phyloP scores from a whole-genome alignment of 2,329 filamentous ascomycete genomes.

The Zasmidium angulare region DNA sequence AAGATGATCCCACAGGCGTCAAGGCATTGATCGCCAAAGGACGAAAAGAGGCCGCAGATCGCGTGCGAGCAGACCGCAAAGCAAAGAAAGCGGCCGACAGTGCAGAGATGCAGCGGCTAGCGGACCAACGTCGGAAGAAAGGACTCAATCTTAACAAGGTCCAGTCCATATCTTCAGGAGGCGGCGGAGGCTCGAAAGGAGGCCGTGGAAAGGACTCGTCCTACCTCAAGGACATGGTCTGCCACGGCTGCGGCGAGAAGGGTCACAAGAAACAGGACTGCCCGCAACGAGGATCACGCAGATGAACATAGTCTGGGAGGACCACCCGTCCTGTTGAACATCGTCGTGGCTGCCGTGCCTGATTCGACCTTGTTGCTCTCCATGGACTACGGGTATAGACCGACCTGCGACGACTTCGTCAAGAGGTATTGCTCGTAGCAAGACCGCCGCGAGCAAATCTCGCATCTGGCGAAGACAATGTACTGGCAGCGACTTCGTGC shows the following conservation, averaged over 20 bases:
- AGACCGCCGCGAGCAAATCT: too few species aligned
- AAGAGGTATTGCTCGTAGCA: too few species aligned
- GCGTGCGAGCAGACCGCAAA: constrained; percentile 44
- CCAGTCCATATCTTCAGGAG: constrained; percentile 52
- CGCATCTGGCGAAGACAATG: too few species aligned
- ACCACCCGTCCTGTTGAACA: too few species aligned
- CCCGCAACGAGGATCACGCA: constrained; percentile 35
- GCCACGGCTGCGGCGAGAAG: constrained; percentile 61
- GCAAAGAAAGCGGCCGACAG: constrained; percentile 52
- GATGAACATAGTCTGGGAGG: not conserved
- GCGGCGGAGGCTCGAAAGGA: constrained; percentile 4
- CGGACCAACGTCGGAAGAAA: constrained; percentile 62
- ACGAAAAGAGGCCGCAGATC: constrained; percentile 46
- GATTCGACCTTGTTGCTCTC: too few species aligned
- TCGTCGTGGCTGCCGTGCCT: too few species aligned
- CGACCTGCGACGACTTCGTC: too few species aligned
- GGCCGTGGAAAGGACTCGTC: constrained; percentile 26
- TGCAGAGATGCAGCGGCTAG: constrained; percentile 52
- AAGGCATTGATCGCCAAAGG: constrained; percentile 47
- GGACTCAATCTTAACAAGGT: constrained; percentile 64
- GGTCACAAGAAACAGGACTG: constrained; percentile 63
- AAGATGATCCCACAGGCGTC: constrained; percentile 43
- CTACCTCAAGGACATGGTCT: constrained; percentile 45
- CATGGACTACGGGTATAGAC: too few species aligned
- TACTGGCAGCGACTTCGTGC: too few species aligned